Percentiles rank a stretch among this genome's conserved stretches.
Evolutionary conservation across 768 basidiomycete species (phyloP).

Genomic region (Kwoniella sp.): DNA sequence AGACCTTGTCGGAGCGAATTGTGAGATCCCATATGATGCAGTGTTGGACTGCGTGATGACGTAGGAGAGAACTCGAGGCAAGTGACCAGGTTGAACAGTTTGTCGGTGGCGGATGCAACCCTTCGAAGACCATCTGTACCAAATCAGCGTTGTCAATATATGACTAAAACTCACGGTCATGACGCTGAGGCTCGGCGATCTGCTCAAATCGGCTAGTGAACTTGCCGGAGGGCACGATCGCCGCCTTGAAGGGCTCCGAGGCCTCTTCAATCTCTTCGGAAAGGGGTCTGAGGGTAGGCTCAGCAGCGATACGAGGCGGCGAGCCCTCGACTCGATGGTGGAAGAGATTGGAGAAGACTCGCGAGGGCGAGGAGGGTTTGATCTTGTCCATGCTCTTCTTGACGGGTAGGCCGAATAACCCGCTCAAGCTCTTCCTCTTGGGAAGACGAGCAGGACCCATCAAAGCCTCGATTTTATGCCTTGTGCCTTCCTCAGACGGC

Average conservation of each 20-base stretch:
- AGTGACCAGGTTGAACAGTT: constrained; percentile 40
- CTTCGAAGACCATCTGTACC: constrained; percentile 30
- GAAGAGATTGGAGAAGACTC: constrained; percentile 1
- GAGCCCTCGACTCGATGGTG: constrained; percentile 3
- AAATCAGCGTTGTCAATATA: constrained; percentile 3
- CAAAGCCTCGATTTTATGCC: constrained; percentile 21
- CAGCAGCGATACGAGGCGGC: constrained; percentile 15
- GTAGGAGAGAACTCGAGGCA: constrained; percentile 38
- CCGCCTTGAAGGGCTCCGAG: neutral
- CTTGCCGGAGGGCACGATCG: constrained; percentile 8
- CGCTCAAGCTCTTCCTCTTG: constrained; percentile 46
- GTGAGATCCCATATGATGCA: constrained; percentile 29
- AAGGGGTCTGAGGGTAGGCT: constrained; percentile 25
- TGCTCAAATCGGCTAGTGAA: constrained; percentile 25
- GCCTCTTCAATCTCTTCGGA: constrained; percentile 39
- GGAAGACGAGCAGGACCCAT: constrained; percentile 34
- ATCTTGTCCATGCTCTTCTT: constrained; percentile 29
- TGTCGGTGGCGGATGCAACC: constrained; percentile 47
- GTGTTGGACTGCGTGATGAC: constrained; percentile 12
- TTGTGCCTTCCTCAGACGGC: constrained; percentile 9
- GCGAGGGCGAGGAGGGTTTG: constrained; percentile 13
- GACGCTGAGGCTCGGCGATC: neutral
- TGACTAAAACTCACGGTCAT: neutral
- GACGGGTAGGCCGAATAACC: constrained; percentile 41
- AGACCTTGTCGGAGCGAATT: constrained; percentile 26